phyloP scores from a whole-genome alignment of 179 eudicot genomes.

The Spinacia oleracea region DNA sequence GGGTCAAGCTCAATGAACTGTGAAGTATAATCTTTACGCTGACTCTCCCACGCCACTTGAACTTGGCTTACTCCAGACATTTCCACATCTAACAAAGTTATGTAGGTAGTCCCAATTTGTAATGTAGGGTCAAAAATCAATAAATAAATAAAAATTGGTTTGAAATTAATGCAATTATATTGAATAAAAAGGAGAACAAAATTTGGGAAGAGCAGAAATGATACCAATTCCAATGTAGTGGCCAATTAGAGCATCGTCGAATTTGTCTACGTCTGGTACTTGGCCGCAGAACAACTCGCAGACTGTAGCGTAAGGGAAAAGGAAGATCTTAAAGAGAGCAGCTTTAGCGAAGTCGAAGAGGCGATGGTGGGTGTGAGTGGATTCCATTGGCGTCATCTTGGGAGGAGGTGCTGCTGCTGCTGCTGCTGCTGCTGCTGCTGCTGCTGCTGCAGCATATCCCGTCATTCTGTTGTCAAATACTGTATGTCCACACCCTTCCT shows the following conservation, averaged over 20 bases:
- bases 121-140: no score
- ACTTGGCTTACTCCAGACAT: slow-evolving; percentile 68
- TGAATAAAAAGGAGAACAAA: neutral
- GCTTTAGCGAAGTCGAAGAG: slow-evolving; percentile 73
- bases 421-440: neutral
- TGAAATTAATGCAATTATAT: neutral
- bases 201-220: neutral
- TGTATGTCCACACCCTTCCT: no score
- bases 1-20: slow-evolving; percentile 82
- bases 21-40: slow-evolving; percentile 67
- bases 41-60: slow-evolving; percentile 85
- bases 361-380: slow-evolving; percentile 57
- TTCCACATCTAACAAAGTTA: slow-evolving; percentile 65
- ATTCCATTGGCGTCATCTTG: slow-evolving; percentile 26
- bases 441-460: neutral
- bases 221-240: slow-evolving; percentile 96
- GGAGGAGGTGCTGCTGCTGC: neutral
- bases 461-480: no score
- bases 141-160: neutral
- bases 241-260: slow-evolving; percentile 80
- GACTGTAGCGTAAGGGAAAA: slow-evolving; percentile 82
- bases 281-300: slow-evolving; percentile 80
- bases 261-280: slow-evolving; percentile 71
- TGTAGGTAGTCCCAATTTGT: no score
- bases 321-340: slow-evolving; percentile 81